These are phyloP conservation scores for Colletotrichum tanaceti DNA, from an alignment of 2,329 filamentous ascomycete species.

Conservation along the genomic window DNA sequence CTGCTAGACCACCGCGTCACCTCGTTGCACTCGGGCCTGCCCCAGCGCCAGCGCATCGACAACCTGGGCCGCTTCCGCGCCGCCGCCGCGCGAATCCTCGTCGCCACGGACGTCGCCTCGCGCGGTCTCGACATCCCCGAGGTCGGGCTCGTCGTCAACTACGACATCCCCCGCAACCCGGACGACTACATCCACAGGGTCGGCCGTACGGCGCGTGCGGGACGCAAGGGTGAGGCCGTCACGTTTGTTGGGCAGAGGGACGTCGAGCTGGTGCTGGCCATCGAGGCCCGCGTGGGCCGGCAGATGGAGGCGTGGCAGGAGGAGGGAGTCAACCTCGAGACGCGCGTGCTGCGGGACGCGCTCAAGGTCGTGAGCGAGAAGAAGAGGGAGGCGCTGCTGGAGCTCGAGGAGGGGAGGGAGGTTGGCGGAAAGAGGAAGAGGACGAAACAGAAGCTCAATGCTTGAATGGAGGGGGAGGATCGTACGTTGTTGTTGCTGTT, in stretches of 20 bases:
- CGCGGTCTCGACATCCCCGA: conserved; percentile 95
- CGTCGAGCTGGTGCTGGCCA: conserved; percentile 88
- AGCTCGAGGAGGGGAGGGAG: conserved; percentile 92
- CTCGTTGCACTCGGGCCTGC: conserved; percentile 86
- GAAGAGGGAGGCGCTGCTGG: conserved; percentile 89
- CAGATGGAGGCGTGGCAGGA: conserved; percentile 88
- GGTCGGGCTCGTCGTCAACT: conserved; percentile 91
- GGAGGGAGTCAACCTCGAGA: conserved; percentile 94
- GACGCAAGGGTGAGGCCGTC: conserved; percentile 82
- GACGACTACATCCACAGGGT: conserved; percentile 98
- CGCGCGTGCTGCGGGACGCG: conserved; percentile 83
- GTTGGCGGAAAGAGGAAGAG: conserved; percentile 85
- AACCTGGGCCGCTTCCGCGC: conserved; percentile 95
- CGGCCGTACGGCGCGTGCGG: conserved; percentile 93
- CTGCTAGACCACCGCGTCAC: conserved; percentile 91
- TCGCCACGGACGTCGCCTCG: conserved; percentile 95
- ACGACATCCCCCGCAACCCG: conserved; percentile 93
- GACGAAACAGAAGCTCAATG: conserved; percentile 65
- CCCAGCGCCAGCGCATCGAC: conserved; percentile 84
- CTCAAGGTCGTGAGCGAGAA: conserved; percentile 94
- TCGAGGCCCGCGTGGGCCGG: conserved; percentile 83
- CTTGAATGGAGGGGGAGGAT: neutral
- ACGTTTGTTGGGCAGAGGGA: conserved; percentile 94
- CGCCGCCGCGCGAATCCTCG: conserved; percentile 85
- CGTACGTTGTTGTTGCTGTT: neutral